phyloP scores from a whole-genome alignment of 768 basidiomycete genomes.

The Boletus vinaceobasis region DNA sequence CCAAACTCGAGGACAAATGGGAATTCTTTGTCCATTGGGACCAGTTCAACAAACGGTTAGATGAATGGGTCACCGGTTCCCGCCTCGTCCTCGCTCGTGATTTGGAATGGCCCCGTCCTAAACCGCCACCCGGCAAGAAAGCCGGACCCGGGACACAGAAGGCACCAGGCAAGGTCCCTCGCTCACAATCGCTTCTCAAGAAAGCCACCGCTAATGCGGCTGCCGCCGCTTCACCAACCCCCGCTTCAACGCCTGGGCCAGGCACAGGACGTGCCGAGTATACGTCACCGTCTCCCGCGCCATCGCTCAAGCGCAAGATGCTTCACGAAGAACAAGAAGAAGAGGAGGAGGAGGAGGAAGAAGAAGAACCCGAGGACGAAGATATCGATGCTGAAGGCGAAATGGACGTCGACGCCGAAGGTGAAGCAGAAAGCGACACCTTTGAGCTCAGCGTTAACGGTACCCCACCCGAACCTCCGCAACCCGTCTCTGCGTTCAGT shows the following conservation, averaged over 20 bases:
- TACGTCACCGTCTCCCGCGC: slow-evolving; percentile 57
- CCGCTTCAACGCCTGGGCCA: slow-evolving; percentile 44
- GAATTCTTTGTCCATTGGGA: slow-evolving; percentile 99
- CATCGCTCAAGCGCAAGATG: slow-evolving; percentile 65
- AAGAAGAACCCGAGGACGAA: slow-evolving; percentile 47
- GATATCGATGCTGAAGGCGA: slow-evolving; percentile 47
- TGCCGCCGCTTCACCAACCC: slow-evolving; percentile 59
- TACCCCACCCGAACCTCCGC: slow-evolving; percentile 46
- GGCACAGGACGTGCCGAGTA: slow-evolving; percentile 32
- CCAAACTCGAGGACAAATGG: slow-evolving; percentile 70
- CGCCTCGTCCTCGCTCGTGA: slow-evolving; percentile 81
- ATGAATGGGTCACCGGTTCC: slow-evolving; percentile 93
- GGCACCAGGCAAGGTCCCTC: slow-evolving; percentile 61
- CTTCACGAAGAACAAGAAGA: slow-evolving; percentile 63
- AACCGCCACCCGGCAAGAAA: slow-evolving; percentile 59
- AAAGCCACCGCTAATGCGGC: slow-evolving; percentile 68
- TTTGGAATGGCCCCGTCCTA: slow-evolving; percentile 95
- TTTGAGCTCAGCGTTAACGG: slow-evolving; percentile 58
- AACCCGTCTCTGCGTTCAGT: slow-evolving; percentile 67
- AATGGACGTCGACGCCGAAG: slow-evolving; percentile 47
- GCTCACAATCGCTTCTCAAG: slow-evolving; percentile 58
- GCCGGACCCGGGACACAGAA: slow-evolving; percentile 42
- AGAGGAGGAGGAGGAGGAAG: slow-evolving; percentile 55
- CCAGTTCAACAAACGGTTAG: slow-evolving; percentile 97
- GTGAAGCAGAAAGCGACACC: slow-evolving; percentile 56